Evolutionary conservation across 345 rosid species (phyloP), one percentile per base, ranked within the genome.

Genomic region (Tarenaya hassleriana): DNA sequence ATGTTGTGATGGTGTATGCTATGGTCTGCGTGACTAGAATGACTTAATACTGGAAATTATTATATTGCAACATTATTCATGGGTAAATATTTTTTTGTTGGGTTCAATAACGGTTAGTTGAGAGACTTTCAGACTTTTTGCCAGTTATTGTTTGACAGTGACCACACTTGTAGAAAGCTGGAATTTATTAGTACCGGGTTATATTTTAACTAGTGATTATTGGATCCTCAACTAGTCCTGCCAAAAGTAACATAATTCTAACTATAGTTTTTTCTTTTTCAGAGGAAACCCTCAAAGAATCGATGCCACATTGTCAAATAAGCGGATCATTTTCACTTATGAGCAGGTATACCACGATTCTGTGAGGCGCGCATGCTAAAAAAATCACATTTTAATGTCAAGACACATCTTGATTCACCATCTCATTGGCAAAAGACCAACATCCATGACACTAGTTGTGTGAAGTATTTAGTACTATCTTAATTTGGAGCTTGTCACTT

Each of bases 221-320:
- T 16, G 37, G 50, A 17, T 56, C 33, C 16, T 38, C 53, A 35
- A 37, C 17, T 15, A 41, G 21, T 32, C 44, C 57, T 24, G 41
- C 41, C 32, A 52, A 44, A 39, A 18, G 19, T 58, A 13, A 12
- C 42, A 31, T 50, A 9, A 10, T 58, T 58, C 44, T 38, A 5
- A 41, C 21, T 52, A 35, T 49, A 53, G 34, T 11, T 54, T 13
- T 61, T 19, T 62, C 19, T 66, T 20, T 73, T 75, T 60, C 76
- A 91, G 96, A 69, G 86, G 82, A 68, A 91, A 91, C 66, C 96
- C 96, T 53, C 98, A 91, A 75, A 79, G 98, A 69, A 81, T 91
- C 72, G 98, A 91, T 61, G 54, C 75, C 41, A 63, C 70, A 21
- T 73, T 75, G 52, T 76, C 95, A 62, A 82, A 79, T 61, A 91